phyloP scores from a whole-genome alignment of 192 early-diverging fungal species.

The Umbelopsis sp. region DNA sequence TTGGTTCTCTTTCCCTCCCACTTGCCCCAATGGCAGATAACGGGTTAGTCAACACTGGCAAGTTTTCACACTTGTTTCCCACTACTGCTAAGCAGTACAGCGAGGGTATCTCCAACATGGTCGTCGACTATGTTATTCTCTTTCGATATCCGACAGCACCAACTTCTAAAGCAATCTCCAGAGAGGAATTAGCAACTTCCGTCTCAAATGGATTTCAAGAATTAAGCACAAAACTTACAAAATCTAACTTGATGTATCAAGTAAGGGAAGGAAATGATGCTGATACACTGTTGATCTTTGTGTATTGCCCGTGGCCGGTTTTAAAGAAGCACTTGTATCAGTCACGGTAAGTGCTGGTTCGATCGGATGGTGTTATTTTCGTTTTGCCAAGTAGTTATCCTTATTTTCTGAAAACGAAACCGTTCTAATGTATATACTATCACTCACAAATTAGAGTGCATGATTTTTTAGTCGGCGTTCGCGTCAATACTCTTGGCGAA shows the following conservation, averaged over 20 bases:
- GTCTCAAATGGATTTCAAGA: conserved; percentile 51
- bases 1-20: background rate
- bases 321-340: conserved; percentile 49
- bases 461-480: conserved; percentile 75
- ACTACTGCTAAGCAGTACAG: conserved; percentile 5
- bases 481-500: conserved; percentile 36
- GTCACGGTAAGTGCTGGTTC: conserved; percentile 46
- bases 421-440: background rate
- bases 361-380: background rate
- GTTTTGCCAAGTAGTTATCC: no score
- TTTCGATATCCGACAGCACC: conserved; percentile 39
- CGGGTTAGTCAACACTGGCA: conserved; percentile 9
- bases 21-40: background rate
- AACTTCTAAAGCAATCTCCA: background rate
- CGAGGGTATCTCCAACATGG: background rate
- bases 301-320: conserved; percentile 60
- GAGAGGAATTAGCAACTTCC: conserved; percentile 32
- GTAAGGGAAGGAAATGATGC: conserved; percentile 53
- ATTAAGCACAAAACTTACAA: conserved; percentile 53
- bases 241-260: conserved; percentile 65
- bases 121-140: conserved; percentile 45
- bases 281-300: conserved; percentile 64
- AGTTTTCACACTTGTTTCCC: conserved; percentile 10
- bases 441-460: conserved; percentile 49
- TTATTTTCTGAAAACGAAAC: no score